Evolutionary conservation across 2,329 filamentous ascomycete species (phyloP).

Genomic region (Ophiostoma australiae): DNA sequence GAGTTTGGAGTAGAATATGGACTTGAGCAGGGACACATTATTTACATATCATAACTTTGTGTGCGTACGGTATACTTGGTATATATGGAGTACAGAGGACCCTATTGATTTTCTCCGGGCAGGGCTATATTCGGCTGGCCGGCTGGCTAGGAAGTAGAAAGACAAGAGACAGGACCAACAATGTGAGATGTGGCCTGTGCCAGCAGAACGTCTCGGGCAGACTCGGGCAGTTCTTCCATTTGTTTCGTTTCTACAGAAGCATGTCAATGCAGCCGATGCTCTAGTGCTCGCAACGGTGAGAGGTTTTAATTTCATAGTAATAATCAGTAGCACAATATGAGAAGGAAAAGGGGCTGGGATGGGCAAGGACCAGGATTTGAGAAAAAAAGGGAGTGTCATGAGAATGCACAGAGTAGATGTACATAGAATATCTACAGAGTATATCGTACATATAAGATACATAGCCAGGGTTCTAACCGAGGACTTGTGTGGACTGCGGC

Average conservation of each 20-base stretch:
- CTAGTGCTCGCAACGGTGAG: neutral
- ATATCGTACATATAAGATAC: too few species aligned
- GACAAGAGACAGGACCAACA: neutral
- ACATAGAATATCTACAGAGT: neutral
- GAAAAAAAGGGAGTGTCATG: neutral
- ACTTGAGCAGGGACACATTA: neutral
- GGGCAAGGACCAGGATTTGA: constrained; percentile 6
- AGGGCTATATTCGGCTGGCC: neutral
- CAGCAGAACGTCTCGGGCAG: neutral
- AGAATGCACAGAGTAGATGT: neutral
- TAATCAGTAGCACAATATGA: neutral
- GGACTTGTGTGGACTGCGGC: too few species aligned
- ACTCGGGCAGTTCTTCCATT: neutral
- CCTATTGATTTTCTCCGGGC: neutral
- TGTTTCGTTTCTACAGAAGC: neutral
- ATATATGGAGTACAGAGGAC: neutral
- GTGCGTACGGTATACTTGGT: neutral
- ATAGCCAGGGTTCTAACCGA: neutral
- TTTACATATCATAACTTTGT: neutral
- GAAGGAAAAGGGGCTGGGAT: constrained; percentile 1
- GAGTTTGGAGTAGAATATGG: neutral
- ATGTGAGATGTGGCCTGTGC: neutral
- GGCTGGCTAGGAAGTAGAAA: neutral
- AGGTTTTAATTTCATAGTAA: neutral
- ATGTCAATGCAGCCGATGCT: neutral